phyloP scores from a whole-genome alignment of 2,329 filamentous ascomycete genomes.

The Colletotrichum chrysophilum region DNA sequence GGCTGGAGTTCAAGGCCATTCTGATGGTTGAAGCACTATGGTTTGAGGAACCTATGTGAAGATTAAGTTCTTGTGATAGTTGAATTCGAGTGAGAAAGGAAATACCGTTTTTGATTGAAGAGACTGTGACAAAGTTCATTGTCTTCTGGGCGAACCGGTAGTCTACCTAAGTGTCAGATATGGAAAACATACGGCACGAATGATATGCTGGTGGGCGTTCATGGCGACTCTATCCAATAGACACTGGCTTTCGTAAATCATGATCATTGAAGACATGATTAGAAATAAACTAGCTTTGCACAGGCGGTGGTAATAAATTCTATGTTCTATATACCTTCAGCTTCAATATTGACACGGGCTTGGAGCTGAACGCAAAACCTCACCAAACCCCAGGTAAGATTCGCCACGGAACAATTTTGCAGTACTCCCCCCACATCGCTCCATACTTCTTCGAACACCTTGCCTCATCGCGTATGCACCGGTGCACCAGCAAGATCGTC shows the following conservation, averaged over 20 bases:
- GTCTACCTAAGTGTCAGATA: background rate
- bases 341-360: background rate
- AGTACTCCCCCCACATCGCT: constrained; percentile 47
- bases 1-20: background rate
- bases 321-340: background rate
- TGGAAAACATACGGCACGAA: background rate
- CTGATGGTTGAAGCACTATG: background rate
- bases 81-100: background rate
- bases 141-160: background rate
- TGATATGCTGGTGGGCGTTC: background rate
- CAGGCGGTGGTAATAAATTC: background rate
- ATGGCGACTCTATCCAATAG: background rate
- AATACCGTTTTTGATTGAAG: background rate
- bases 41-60: background rate
- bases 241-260: background rate
- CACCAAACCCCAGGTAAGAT: constrained; percentile 39
- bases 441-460: constrained; percentile 51
- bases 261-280: background rate
- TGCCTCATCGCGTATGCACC: constrained; percentile 49
- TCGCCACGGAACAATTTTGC: constrained; percentile 43
- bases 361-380: background rate
- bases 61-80: background rate
- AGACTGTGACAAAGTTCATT: background rate
- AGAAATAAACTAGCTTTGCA: background rate
- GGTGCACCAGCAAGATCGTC: constrained; percentile 46